Evolutionary conservation across 306 rosid genomes (phyloP), one percentile per base, ranked within the genome.

Genomic region (Morella rubra): DNA sequence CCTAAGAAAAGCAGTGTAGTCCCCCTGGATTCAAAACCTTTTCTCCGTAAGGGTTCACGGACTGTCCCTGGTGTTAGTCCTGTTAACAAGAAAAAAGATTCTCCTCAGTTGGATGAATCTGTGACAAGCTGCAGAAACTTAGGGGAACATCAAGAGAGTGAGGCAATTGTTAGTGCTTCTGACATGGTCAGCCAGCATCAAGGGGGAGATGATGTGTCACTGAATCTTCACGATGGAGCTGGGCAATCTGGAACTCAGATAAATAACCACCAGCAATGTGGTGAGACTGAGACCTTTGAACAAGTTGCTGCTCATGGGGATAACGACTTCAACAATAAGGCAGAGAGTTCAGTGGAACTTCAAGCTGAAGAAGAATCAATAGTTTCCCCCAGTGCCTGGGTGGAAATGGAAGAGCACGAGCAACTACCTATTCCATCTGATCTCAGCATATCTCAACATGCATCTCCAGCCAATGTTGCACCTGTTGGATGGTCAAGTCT

Each of bases 1-100:
- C 81, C 96, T 74, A 90, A 87, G 91, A 95, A 89, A 87, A 88
- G 98, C 88, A 92, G 93, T 74, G 89, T 92, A 79, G 98, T 95
- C 61, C 98, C 98, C 18, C 81, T 95, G 86, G 98, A 95, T 78
- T 88, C 96, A 42, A 95, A 90, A 84, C 91, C 98, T 69, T 89
- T 88, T 87, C 89, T 90, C 16, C 97, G 93, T 1, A 95, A 90
- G 85, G 92, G 97, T 87, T 86, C 96, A 54, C 84, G 93, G 82
- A 76, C 77, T 75, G 82, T 81, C 52, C 71, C 84, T 44, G 88
- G 86, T 76, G 74, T 81, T 46, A 76, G 77, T 72, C 80, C 86
- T 79, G 81, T 79, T 74, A 90, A 55, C 85, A 95, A 87, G 90
- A 86, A 78, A 74, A 89, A 77, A 52, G 74, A 71, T 84, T 82